phyloP scores from a whole-genome alignment of 2,329 filamentous ascomycete genomes.

The Myotisia sp. region DNA sequence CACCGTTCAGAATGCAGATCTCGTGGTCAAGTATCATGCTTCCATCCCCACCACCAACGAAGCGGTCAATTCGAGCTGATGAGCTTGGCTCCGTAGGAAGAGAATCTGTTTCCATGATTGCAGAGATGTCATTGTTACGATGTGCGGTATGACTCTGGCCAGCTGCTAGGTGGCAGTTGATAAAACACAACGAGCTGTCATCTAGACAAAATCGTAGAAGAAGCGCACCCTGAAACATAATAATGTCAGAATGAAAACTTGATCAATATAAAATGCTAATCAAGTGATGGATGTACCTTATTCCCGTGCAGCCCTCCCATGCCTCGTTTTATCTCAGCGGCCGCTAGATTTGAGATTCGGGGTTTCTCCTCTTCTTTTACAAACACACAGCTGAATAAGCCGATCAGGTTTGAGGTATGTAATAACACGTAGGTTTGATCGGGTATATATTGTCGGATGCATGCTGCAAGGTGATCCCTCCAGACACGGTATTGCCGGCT shows the following conservation, averaged over 20 bases:
- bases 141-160: slow-evolving; percentile 81
- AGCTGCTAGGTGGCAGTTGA: slow-evolving; percentile 94
- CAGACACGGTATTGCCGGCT: slow-evolving; percentile 94
- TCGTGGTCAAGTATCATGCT: slow-evolving; percentile 93
- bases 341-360: slow-evolving; percentile 62
- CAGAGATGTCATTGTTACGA: slow-evolving; percentile 82
- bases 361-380: slow-evolving; percentile 66
- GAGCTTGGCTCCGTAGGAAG: slow-evolving; percentile 60
- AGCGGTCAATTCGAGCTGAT: slow-evolving; percentile 57
- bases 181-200: slow-evolving; percentile 84
- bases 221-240: slow-evolving; percentile 52
- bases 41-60: slow-evolving; percentile 83
- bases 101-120: slow-evolving; percentile 66
- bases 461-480: slow-evolving; percentile 74
- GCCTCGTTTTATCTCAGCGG: slow-evolving; percentile 80
- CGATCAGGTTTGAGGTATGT: slow-evolving; percentile 79
- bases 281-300: slow-evolving; percentile 41
- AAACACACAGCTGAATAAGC: slow-evolving; percentile 91
- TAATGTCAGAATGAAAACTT: background rate
- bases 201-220: slow-evolving; percentile 86
- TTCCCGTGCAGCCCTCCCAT: slow-evolving; percentile 94
- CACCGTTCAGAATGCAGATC: slow-evolving; percentile 90
- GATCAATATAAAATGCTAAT: too few species aligned
- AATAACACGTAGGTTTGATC: slow-evolving; percentile 68
- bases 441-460: slow-evolving; percentile 71